These are phyloP conservation scores for Aspergillus sp. DNA, from an alignment of 2,329 filamentous ascomycete genomes.

Conservation along the genomic window DNA sequence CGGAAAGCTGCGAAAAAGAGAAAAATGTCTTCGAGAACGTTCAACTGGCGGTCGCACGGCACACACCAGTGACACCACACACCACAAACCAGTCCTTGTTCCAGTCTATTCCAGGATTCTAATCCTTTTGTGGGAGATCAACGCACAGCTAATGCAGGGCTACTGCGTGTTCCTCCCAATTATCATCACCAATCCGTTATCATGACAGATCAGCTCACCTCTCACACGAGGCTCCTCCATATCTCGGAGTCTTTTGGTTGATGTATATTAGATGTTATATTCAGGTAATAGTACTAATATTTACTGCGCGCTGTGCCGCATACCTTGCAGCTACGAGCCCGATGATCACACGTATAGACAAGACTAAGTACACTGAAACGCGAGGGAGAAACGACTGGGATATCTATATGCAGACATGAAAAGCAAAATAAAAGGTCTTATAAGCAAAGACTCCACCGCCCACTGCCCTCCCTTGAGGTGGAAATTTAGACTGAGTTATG, in stretches of 20 bases:
- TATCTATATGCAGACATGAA: slow-evolving; percentile 9
- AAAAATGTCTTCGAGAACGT: background rate
- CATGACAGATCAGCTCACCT: background rate
- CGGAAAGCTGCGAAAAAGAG: background rate
- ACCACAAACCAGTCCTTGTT: background rate
- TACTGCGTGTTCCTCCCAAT: slow-evolving; percentile 1
- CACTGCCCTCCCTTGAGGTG: background rate
- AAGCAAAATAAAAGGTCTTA: background rate
- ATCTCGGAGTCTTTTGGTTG: no score
- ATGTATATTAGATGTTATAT: background rate
- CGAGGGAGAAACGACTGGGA: background rate
- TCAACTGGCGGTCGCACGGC: background rate
- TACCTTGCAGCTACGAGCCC: no score
- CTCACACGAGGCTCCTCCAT: background rate
- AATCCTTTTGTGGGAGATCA: background rate
- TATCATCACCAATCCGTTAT: background rate
- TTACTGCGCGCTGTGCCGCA: background rate
- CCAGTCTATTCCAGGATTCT: background rate
- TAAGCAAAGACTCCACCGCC: slow-evolving; percentile 1
- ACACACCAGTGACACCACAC: background rate
- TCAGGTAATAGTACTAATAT: background rate
- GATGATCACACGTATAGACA: background rate
- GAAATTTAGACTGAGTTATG: slow-evolving; percentile 8
- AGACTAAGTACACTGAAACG: background rate
- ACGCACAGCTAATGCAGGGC: slow-evolving; percentile 4